Conservation (phyloP, 768 basidiomycete genomes). For the Piloderma croceum region DNA sequence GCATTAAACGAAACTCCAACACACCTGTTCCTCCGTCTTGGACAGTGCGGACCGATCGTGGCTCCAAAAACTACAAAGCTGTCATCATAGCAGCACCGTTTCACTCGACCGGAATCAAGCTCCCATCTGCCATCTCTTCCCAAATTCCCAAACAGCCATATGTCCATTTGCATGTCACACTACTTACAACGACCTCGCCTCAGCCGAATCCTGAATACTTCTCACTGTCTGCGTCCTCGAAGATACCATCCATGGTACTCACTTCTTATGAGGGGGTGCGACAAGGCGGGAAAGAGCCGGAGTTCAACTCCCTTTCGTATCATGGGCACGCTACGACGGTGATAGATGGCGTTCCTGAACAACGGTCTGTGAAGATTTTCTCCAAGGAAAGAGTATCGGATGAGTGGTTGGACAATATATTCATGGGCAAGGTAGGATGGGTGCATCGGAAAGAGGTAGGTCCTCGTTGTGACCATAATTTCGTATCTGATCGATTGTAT, state of each 20-base stretch:
- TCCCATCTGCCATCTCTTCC: slow-evolving; percentile 43
- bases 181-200: slow-evolving; percentile 72
- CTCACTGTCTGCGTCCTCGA: slow-evolving; percentile 37
- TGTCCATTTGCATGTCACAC: slow-evolving; percentile 81
- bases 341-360: slow-evolving; percentile 31
- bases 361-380: slow-evolving; percentile 87
- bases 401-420: slow-evolving; percentile 62
- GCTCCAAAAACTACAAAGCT: slow-evolving; percentile 53
- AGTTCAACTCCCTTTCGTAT: slow-evolving; percentile 86
- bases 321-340: slow-evolving; percentile 46
- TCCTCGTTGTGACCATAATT: slow-evolving; percentile 6
- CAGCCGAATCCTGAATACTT: slow-evolving; percentile 65
- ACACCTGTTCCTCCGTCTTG: slow-evolving; percentile 41
- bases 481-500: neutral
- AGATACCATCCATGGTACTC: slow-evolving; percentile 59
- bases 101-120: slow-evolving; percentile 55
- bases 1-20: slow-evolving; percentile 37
- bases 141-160: slow-evolving; percentile 70
- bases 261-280: slow-evolving; percentile 64
- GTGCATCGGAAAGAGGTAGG: slow-evolving; percentile 69
- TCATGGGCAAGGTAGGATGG: slow-evolving; percentile 71
- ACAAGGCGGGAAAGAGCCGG: slow-evolving; percentile 53
- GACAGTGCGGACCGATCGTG: slow-evolving; percentile 45
- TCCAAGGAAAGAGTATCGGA: slow-evolving; percentile 61
- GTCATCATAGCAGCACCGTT: slow-evolving; percentile 87